Conservation (phyloP, 1,284 basidiomycete species). For the Ganoderma lingzhi region DNA sequence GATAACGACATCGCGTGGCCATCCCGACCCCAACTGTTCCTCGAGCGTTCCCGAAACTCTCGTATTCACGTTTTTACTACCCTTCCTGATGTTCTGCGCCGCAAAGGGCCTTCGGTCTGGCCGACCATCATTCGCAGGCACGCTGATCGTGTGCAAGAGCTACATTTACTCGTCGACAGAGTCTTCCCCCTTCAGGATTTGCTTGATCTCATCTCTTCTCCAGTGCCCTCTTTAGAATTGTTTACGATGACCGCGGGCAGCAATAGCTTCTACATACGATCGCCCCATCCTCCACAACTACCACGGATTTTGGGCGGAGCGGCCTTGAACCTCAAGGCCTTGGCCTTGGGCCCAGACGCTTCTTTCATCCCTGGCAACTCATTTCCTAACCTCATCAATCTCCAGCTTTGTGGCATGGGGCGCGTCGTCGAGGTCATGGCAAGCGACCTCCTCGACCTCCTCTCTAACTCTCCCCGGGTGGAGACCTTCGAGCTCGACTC, state of each 20-base stretch:
- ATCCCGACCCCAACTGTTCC: neutral
- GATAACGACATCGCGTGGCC: neutral
- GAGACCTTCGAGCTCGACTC: neutral
- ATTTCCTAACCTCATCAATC: neutral
- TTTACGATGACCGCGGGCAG: neutral
- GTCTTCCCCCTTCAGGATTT: neutral
- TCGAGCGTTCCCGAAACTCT: neutral
- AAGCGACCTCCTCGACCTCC: neutral
- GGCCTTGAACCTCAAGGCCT: neutral
- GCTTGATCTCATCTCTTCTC: neutral
- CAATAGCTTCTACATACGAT: neutral
- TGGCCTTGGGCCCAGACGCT: neutral
- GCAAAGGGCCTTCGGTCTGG: neutral
- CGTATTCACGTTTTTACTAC: neutral
- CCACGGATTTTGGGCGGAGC: neutral
- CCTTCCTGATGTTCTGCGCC: neutral
- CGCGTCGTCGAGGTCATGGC: neutral
- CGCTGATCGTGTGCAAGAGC: neutral
- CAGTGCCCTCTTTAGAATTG: neutral
- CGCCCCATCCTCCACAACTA: neutral
- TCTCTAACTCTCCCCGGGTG: neutral
- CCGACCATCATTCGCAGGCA: neutral
- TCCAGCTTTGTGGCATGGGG: neutral
- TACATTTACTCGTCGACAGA: neutral
- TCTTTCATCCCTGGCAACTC: neutral